Conservation (phyloP, 768 basidiomycete genomes). For the Hericium rajendrae region DNA sequence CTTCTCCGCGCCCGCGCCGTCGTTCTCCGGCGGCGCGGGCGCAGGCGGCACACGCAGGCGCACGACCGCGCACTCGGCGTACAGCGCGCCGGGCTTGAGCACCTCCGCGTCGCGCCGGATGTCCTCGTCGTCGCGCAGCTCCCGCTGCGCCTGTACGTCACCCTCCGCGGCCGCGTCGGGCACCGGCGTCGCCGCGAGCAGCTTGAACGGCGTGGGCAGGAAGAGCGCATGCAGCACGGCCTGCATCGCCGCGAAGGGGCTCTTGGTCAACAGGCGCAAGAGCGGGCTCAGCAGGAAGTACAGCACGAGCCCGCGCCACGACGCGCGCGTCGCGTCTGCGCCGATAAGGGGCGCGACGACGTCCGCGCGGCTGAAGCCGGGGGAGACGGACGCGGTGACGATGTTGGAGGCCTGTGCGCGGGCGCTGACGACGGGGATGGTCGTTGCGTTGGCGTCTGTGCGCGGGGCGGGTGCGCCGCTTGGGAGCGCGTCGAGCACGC, state of each 20-base stretch:
- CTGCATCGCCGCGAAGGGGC: conserved; percentile 55
- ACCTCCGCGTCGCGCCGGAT: conserved; percentile 39
- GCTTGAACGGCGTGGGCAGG: conserved; percentile 71
- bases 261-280: conserved; percentile 60
- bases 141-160: conserved; percentile 10
- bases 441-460: conserved; percentile 21
- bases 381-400: conserved; percentile 61
- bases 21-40: conserved; percentile 9
- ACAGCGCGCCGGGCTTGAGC: conserved; percentile 68
- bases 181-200: conserved; percentile 23
- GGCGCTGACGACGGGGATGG: conserved; percentile 29
- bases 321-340: conserved; percentile 31
- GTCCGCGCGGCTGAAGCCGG: conserved; percentile 66
- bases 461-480: conserved; percentile 43
- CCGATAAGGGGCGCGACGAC: conserved; percentile 50
- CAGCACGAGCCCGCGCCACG: conserved; percentile 38
- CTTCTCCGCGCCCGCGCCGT: conserved; percentile 13
- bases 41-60: conserved; percentile 14
- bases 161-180: background rate
- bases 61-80: conserved; percentile 67
- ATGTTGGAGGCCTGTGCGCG: conserved; percentile 61
- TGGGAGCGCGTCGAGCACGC: conserved; percentile 75
- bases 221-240: conserved; percentile 75
- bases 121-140: background rate
- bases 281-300: conserved; percentile 62